Percentiles rank a stretch among this genome's conserved stretches.
These are phyloP conservation scores for Skeletonema potamos DNA, from an alignment of 108 stramenopile species.

Conservation along the genomic window DNA sequence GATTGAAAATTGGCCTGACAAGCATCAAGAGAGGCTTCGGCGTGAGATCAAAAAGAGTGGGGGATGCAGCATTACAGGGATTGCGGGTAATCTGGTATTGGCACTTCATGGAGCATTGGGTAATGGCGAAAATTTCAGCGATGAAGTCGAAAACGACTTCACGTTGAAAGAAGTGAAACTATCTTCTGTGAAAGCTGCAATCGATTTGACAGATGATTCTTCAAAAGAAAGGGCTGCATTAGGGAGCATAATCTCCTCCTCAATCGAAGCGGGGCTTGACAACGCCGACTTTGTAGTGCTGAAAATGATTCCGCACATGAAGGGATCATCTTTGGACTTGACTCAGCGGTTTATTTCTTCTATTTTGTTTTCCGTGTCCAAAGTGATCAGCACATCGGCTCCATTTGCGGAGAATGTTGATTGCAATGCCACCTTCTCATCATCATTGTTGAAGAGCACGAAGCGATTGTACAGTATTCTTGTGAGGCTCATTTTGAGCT, in stretches of 20 bases:
- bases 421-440: slow-evolving; percentile 34
- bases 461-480: slow-evolving; percentile 38
- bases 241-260: slow-evolving; percentile 3
- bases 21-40: slow-evolving; percentile 26
- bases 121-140: slow-evolving; percentile 4
- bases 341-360: slow-evolving; percentile 28
- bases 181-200: slow-evolving; percentile 11
- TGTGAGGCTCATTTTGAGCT: slow-evolving; percentile 33
- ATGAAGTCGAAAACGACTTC: slow-evolving; percentile 6
- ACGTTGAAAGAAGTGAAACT: slow-evolving; percentile 18
- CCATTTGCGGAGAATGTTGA: slow-evolving; percentile 33
- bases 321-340: slow-evolving; percentile 13
- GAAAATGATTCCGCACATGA: slow-evolving; percentile 41
- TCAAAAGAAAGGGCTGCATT: slow-evolving; percentile 27
- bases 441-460: slow-evolving; percentile 38
- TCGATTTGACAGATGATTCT: slow-evolving; percentile 20
- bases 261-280: slow-evolving; percentile 36
- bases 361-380: slow-evolving; percentile 20
- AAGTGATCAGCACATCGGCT: slow-evolving; percentile 36
- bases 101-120: slow-evolving; percentile 16
- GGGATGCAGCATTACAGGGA: slow-evolving; percentile 6
- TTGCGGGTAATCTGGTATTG: slow-evolving; percentile 26
- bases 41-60: slow-evolving; percentile 7
- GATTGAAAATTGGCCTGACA: slow-evolving; percentile 37
- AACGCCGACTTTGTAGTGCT: slow-evolving; percentile 41